Base-by-base conservation (phyloP, 2,329 filamentous ascomycete species). In the Colletotrichum endophyticum region DNA sequence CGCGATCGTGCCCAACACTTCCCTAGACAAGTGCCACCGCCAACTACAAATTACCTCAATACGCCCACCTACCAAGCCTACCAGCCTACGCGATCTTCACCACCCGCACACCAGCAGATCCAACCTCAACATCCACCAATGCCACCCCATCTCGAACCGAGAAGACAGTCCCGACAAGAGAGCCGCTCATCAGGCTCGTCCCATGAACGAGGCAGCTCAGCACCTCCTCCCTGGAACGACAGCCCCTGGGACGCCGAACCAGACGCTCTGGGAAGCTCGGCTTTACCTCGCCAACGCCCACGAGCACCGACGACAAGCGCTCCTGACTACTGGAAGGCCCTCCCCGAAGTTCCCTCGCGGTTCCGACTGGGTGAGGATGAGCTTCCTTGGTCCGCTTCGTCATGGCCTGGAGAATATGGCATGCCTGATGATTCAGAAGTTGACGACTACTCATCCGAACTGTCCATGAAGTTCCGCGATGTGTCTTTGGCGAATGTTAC, bases 191-290 rank as follows among this genome's bases (percentile, higher is more conserved):
- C 70, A 9, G 70, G 81, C 36, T 77, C 82, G 8, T 84, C 85
- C 11, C 84, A 87, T 64, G 87, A 88, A 70, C 85, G 89, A 34
- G 88, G 88, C 28, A 84, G 83, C 30, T 90, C 89, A 5, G 89
- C 88, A 8, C 89, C 89, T 16, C 88, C 89, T 4, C 87, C 86
- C 0, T 81, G 88, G 62, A 87, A 86, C 63, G 86, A 87, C 27
- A 88, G 85, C 72, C 87, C 87, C 1, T 90, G 88, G 89, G 86
- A 89, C 72, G 83, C 84, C 7, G 81, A 82, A 22, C 79, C 82
- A 6, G 81, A 81, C 34, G 79, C 83, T 7, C 81, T 83, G 28
- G 74, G 79, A 8, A 82, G 80, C 11, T 79, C 81, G 11, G 81
- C 81, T 30, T 80, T 81, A 28, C 81, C 81, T 12, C 78, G 69